Conservation (phyloP, 2,329 filamentous ascomycete species). For the Calycina herbarum region DNA sequence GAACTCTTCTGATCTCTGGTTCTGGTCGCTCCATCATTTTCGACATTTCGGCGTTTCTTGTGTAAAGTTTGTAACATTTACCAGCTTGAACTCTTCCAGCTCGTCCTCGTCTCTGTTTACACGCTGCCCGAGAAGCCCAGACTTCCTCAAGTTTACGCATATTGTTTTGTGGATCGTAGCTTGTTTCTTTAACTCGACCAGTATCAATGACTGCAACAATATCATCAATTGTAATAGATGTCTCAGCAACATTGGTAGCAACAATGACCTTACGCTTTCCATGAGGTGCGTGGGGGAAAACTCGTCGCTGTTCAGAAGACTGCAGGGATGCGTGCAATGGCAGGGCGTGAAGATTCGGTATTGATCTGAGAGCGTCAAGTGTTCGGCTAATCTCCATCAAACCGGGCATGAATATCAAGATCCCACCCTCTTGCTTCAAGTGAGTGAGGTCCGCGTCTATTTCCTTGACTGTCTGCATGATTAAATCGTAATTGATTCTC, state of each 20-base stretch:
- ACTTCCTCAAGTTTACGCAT: constrained; percentile 94
- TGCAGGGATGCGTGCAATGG: constrained; percentile 91
- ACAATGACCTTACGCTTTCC: constrained; percentile 91
- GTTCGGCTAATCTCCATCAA: constrained; percentile 87
- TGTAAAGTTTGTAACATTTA: constrained; percentile 94
- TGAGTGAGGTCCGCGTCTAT: constrained; percentile 75
- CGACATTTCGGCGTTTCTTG: constrained; percentile 72
- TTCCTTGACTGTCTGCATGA: constrained; percentile 74
- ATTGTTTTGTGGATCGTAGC: constrained; percentile 86
- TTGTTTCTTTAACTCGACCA: constrained; percentile 94
- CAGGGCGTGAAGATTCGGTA: constrained; percentile 71
- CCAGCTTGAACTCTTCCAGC: constrained; percentile 91
- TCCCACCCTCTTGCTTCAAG: constrained; percentile 72
- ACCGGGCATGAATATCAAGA: constrained; percentile 93
- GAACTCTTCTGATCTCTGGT: constrained; percentile 89
- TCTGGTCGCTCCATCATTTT: constrained; percentile 88
- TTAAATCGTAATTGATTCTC: constrained; percentile 88
- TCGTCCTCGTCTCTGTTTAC: constrained; percentile 89
- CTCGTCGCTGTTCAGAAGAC: constrained; percentile 81
- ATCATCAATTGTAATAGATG: constrained; percentile 97
- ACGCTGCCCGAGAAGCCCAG: constrained; percentile 91
- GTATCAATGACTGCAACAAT: constrained; percentile 95
- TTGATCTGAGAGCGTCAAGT: constrained; percentile 64
- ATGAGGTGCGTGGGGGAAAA: constrained; percentile 73
- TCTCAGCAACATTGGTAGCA: constrained; percentile 96